These are phyloP conservation scores for Ogataea minuta DNA, from an alignment of 805 yeast species.

Conservation along the genomic window DNA sequence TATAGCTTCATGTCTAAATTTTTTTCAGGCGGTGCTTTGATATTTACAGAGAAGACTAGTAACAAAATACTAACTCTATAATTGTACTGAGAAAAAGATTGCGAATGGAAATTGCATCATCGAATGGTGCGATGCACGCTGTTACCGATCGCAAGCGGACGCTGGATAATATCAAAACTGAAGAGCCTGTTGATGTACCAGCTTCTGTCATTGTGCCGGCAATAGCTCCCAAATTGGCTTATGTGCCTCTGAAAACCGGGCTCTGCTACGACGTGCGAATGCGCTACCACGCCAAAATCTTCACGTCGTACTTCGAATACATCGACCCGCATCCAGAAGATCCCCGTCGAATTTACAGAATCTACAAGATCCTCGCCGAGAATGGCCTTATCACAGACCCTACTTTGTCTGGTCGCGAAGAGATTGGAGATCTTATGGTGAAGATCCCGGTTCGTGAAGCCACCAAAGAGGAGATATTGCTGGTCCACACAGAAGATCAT, in stretches of 20 bases:
- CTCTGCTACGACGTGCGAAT: conserved; percentile 93
- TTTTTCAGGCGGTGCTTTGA: conserved; percentile 15
- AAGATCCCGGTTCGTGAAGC: conserved; percentile 93
- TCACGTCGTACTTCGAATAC: conserved; percentile 87
- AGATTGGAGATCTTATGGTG: conserved; percentile 82
- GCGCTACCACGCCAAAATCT: conserved; percentile 95
- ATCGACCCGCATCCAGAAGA: conserved; percentile 99
- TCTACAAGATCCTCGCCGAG: conserved; percentile 90
- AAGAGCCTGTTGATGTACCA: conserved; percentile 2
- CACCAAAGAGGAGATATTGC: conserved; percentile 74
- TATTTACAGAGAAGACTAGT: neutral
- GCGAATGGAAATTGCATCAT: no score
- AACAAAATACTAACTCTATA: neutral
- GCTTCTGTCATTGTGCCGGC: conserved; percentile 48
- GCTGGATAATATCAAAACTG: conserved; percentile 9
- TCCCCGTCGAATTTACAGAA: conserved; percentile 91
- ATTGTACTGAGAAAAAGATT: no score
- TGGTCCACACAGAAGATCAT: conserved; percentile 84
- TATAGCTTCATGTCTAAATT: conserved; percentile 37
- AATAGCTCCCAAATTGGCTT: conserved; percentile 63
- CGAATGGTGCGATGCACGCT: conserved; percentile 1
- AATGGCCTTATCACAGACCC: conserved; percentile 87
- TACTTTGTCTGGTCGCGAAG: conserved; percentile 63
- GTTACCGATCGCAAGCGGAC: conserved; percentile 9
- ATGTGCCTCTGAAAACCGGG: conserved; percentile 83